These are phyloP conservation scores for Rhizoctonia solani DNA, from an alignment of 1,284 basidiomycete genomes.

Conservation along the genomic window DNA sequence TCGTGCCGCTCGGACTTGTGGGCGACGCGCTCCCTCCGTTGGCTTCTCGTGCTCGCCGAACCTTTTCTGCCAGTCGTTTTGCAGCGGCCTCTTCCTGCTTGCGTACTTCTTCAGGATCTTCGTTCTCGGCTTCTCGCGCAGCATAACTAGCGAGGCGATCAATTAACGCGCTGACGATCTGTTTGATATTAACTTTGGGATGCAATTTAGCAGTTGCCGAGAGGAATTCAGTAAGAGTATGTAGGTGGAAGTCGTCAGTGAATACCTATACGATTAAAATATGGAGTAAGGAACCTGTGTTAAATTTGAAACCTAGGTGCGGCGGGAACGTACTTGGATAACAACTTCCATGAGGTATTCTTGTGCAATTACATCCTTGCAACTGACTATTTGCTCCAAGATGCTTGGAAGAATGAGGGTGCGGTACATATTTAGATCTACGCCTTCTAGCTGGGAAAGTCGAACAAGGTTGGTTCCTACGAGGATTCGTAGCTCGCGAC, in stretches of 20 bases:
- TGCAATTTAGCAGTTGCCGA: conserved; percentile 92
- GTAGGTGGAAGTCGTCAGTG: conserved; percentile 94
- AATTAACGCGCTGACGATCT: conserved; percentile 93
- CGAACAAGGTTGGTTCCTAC: conserved; percentile 96
- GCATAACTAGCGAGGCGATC: conserved; percentile 94
- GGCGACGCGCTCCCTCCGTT: conserved; percentile 55
- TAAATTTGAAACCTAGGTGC: too few relatives aligned
- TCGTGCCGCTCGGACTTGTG: conserved; percentile 42
- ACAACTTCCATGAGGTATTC: conserved; percentile 99
- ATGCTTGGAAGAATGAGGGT: conserved; percentile 83
- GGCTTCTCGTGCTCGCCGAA: conserved; percentile 65
- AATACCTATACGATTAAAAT: conserved; percentile 67
- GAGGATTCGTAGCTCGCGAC: conserved; percentile 87
- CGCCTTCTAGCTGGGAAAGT: conserved; percentile 89
- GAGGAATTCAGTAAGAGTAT: conserved; percentile 89
- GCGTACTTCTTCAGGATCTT: conserved; percentile 90
- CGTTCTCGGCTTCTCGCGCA: conserved; percentile 89
- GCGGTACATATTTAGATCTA: conserved; percentile 89
- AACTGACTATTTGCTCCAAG: conserved; percentile 93
- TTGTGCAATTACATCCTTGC: conserved; percentile 96
- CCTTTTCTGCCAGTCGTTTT: conserved; percentile 79
- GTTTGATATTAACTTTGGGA: conserved; percentile 95
- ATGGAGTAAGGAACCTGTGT: neutral
- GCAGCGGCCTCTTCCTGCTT: conserved; percentile 89
- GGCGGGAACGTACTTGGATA: conserved; percentile 81